Evolutionary conservation across 345 rosid genomes (phyloP).

Genomic region (Heritiera fomes): DNA sequence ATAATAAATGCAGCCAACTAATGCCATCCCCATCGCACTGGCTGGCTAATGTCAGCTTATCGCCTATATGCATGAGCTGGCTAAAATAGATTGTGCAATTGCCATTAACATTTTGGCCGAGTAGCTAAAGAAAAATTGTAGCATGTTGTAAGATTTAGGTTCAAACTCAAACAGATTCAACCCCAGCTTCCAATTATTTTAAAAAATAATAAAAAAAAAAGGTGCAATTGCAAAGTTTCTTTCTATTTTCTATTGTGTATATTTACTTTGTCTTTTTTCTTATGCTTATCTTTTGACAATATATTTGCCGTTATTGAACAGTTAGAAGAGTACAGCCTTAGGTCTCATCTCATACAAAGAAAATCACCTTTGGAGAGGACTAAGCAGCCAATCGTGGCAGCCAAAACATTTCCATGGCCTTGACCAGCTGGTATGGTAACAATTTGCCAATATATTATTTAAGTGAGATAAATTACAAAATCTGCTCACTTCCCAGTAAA

Average conservation of each 20-base stretch:
- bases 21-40: not conserved
- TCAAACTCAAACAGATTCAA: too few relatives aligned
- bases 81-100: not conserved
- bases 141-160: too few relatives aligned
- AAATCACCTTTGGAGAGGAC: constrained; percentile 46
- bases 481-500: constrained; percentile 27
- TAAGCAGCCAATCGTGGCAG: constrained; percentile 33
- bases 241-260: not conserved
- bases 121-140: too few relatives aligned
- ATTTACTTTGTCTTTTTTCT: not conserved
- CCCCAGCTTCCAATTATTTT: too few relatives aligned
- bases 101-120: too few relatives aligned
- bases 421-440: constrained; percentile 37
- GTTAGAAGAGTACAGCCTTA: constrained; percentile 19
- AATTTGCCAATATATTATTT: constrained; percentile 20
- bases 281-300: not conserved
- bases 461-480: constrained; percentile 22
- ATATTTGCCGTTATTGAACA: constrained; percentile 30
- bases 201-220: not conserved
- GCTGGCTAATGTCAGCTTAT: not conserved
- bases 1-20: constrained; percentile 18
- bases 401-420: constrained; percentile 33
- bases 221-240: not conserved
- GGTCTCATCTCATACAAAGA: constrained; percentile 65
- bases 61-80: constrained; percentile 1